Percentiles rank a stretch among this genome's conserved stretches.
These are phyloP conservation scores for Hymenoscyphus salicellus DNA, from an alignment of 2,329 filamentous ascomycete genomes.

Conservation along the genomic window DNA sequence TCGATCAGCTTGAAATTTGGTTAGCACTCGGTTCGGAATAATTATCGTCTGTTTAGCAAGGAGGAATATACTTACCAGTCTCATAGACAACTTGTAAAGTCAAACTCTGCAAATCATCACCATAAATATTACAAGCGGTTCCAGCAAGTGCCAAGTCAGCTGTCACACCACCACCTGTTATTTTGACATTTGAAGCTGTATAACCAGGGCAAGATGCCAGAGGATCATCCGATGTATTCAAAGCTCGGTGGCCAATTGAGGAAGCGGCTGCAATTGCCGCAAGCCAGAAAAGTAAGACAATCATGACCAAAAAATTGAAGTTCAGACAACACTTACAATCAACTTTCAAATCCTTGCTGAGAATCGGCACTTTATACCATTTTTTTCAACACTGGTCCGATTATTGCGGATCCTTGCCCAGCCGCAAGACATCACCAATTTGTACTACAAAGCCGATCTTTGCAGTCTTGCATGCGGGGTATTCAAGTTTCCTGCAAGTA, in stretches of 20 bases:
- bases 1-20: slow-evolving; percentile 45
- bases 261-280: not conserved
- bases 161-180: slow-evolving; percentile 53
- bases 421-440: not conserved
- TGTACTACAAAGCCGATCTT: not conserved
- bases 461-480: not conserved
- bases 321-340: not conserved
- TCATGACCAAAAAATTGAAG: not conserved
- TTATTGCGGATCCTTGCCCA: not conserved
- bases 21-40: not conserved
- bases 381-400: not conserved
- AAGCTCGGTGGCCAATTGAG: not conserved
- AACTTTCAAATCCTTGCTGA: not conserved
- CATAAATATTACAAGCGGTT: slow-evolving; percentile 70
- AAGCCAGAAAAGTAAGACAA: not conserved
- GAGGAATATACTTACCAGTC: slow-evolving; percentile 38
- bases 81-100: slow-evolving; percentile 61
- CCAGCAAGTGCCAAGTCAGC: slow-evolving; percentile 70
- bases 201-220: slow-evolving; percentile 63
- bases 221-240: not conserved
- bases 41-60: not conserved
- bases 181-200: slow-evolving; percentile 56
- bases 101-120: slow-evolving; percentile 64
- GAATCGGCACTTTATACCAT: not conserved
- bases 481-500: not conserved